Conservation (phyloP, 2,329 filamentous ascomycete genomes). For the Penicillium palitans region DNA sequence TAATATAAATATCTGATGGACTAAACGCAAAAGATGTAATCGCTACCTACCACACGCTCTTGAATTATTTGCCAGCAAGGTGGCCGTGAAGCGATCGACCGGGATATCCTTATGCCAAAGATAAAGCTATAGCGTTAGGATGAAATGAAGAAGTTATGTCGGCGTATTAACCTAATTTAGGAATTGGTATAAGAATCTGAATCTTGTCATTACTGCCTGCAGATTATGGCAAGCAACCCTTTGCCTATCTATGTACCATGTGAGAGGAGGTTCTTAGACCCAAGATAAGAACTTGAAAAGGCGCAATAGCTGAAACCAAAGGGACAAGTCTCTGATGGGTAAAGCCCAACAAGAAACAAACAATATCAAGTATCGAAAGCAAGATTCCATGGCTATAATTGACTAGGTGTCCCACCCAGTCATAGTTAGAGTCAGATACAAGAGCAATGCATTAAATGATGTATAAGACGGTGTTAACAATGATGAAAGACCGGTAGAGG, state of each 20-base stretch:
- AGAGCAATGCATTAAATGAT: slow-evolving; percentile 26
- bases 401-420: neutral
- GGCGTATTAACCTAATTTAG: too few species aligned
- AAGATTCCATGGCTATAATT: neutral
- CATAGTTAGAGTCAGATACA: neutral
- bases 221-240: neutral
- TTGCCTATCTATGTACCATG: neutral
- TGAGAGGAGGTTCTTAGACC: neutral
- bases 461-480: slow-evolving; percentile 17
- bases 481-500: slow-evolving; percentile 6
- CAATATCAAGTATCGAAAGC: neutral
- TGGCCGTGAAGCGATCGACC: neutral
- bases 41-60: neutral
- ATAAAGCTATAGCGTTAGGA: too few species aligned
- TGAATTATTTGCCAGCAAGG: neutral
- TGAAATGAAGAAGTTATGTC: too few species aligned
- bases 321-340: neutral
- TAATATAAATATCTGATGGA: neutral
- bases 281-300: neutral
- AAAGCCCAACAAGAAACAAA: neutral
- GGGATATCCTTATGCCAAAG: too few species aligned
- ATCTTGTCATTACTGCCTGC: neutral
- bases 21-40: neutral
- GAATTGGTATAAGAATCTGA: too few species aligned
- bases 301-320: neutral